These are phyloP conservation scores for Penicillium sp. DNA, from an alignment of 2,329 filamentous ascomycete species.

Conservation along the genomic window DNA sequence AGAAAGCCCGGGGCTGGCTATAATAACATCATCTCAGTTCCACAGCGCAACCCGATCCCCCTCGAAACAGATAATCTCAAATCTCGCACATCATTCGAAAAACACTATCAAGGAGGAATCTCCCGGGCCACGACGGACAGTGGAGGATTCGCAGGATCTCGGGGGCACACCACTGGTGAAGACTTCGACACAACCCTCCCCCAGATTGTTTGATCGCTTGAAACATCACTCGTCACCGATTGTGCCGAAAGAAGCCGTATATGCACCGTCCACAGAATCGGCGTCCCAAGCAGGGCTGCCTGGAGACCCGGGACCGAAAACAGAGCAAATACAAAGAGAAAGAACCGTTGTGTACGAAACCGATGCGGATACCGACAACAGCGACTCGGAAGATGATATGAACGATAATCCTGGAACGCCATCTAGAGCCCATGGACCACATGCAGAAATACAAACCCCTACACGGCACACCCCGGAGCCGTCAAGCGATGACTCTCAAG, in stretches of 20 bases:
- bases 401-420: slow-evolving; percentile 13
- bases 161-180: slow-evolving; percentile 1
- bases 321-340: slow-evolving; percentile 14
- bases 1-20: slow-evolving; percentile 37
- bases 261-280: slow-evolving; percentile 3
- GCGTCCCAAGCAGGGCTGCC: not conserved
- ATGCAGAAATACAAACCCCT: not conserved
- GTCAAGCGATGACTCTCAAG: slow-evolving; percentile 28
- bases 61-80: slow-evolving; percentile 14
- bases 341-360: slow-evolving; percentile 42
- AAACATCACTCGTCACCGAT: not conserved
- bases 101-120: slow-evolving; percentile 23
- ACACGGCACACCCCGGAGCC: slow-evolving; percentile 12
- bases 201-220: not conserved
- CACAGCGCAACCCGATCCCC: slow-evolving; percentile 27
- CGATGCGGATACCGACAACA: slow-evolving; percentile 38
- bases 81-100: not conserved
- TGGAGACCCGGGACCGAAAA: not conserved
- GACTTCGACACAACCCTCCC: slow-evolving; percentile 1
- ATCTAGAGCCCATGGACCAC: not conserved
- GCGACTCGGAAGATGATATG: slow-evolving; percentile 25
- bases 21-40: slow-evolving; percentile 37
- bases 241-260: slow-evolving; percentile 1
- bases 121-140: not conserved
- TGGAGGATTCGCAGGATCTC: slow-evolving; percentile 6